Base-by-base conservation (phyloP, 2,329 filamentous ascomycete genomes). In the Sporothrix curviconia region DNA sequence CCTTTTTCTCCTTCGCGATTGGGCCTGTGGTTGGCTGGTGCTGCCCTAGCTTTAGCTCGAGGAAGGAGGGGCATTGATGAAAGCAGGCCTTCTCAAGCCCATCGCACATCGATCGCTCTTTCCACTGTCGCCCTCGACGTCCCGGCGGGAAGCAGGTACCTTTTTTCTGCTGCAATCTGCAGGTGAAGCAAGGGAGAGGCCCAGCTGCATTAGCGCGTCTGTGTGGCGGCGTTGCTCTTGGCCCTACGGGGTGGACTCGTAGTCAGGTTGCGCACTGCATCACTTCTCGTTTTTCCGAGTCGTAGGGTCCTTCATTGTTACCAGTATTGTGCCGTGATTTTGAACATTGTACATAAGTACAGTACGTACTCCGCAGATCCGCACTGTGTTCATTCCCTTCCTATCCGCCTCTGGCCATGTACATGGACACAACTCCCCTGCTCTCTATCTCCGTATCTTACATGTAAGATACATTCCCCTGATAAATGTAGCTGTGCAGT, bases 21-120 rank as follows among this genome's bases (percentile, higher is more conserved):
- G 53, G 42, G 14, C 15, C 42, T 59, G 42, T 59, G 60, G 55
- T 61, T 61, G 60, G 60, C 34, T 54, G 49, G 40, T 24, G n/a
- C n/a, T n/a, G 57, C 44, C 55, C 47, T 59, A 59, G 56, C 49
- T 58, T 17, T 47, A 19, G 52, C 6, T 17, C 15, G 22, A 44
- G 32, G 12, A 17, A 50, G 44, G 55, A 51, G 44, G 36, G 44
- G 44, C 51, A 34, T 24, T 34, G 9, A 19, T 39, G 19, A 19
- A 32, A 37, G 47, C 7, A 12, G 39, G 24, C 17, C 30, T 30
- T 11, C 15, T 17, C 15, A 11, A 17, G 12, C 25, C 47, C 5
- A 30, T 22, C 47, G 15, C n/a, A 9, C 19, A 32, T 32, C 46
- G 30, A 50, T 51, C 34, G 32, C 47, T 39, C 47, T 39, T 51